Evolutionary conservation across 805 yeast species (phyloP).

Genomic region (Saturnispora zaruensis): DNA sequence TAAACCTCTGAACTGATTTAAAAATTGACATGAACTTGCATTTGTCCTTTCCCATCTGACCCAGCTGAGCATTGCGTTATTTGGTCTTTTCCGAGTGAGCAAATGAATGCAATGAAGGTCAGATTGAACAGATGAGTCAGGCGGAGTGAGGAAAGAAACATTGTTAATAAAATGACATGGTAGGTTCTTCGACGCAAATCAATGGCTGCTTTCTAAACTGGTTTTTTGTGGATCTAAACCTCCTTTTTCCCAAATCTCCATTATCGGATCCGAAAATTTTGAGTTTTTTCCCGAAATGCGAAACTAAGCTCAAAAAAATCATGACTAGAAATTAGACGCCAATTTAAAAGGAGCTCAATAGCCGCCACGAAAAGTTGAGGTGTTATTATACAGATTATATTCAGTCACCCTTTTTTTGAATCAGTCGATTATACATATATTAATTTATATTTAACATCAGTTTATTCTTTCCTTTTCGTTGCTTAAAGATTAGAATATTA

Average conservation of each 20-base stretch:
- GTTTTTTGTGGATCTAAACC: neutral
- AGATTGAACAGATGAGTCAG: no score
- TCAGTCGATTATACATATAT: neutral
- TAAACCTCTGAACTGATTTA: neutral
- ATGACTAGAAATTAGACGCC: neutral
- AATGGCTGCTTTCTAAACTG: no score
- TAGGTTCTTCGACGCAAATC: no score
- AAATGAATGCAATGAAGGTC: neutral
- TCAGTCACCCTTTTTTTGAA: neutral
- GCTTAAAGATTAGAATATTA: neutral
- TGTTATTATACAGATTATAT: no score
- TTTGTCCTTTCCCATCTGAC: neutral
- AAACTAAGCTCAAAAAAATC: neutral
- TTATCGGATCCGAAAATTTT: neutral
- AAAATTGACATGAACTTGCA: neutral
- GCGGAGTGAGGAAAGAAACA: no score
- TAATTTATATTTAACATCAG: neutral
- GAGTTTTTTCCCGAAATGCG: neutral
- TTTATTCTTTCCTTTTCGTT: neutral
- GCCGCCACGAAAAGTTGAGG: neutral
- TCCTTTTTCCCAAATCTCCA: neutral
- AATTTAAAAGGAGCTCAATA: neutral
- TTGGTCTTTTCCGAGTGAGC: neutral
- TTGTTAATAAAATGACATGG: no score
- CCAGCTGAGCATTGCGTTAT: neutral